Percentiles rank a stretch among this genome's conserved stretches.
These are phyloP conservation scores for Saturnispora bothae DNA, from an alignment of 805 yeast genomes.

Conservation along the genomic window DNA sequence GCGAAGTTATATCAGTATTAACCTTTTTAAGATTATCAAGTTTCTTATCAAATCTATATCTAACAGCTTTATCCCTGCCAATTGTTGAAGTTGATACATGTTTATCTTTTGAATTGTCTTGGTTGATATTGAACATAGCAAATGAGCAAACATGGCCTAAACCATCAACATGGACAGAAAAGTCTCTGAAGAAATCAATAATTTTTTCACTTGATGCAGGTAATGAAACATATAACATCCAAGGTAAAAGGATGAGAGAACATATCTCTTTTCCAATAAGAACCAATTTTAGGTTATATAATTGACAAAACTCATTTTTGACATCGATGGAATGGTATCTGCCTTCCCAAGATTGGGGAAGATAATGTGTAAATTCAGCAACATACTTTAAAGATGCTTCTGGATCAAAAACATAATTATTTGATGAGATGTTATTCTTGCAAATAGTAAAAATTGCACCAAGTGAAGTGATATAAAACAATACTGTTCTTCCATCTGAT, in stretches of 20 bases:
- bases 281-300: constrained; percentile 65
- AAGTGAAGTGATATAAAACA: constrained; percentile 79
- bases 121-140: constrained; percentile 83
- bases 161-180: constrained; percentile 85
- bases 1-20: constrained; percentile 11
- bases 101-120: constrained; percentile 30
- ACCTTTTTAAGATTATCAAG: constrained; percentile 13
- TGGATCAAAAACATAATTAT: constrained; percentile 70
- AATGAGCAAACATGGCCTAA: constrained; percentile 88
- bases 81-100: constrained; percentile 10
- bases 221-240: constrained; percentile 76
- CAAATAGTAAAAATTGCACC: constrained; percentile 86
- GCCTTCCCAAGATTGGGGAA: constrained; percentile 83
- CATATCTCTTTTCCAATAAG: constrained; percentile 68
- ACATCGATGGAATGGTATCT: constrained; percentile 76
- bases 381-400: constrained; percentile 75
- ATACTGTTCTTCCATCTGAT: constrained; percentile 65
- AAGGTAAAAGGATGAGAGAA: constrained; percentile 78
- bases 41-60: constrained; percentile 18
- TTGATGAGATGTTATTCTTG: constrained; percentile 56
- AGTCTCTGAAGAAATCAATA: constrained; percentile 85
- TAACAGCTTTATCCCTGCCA: constrained; percentile 6
- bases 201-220: constrained; percentile 66
- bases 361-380: constrained; percentile 79
- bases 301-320: constrained; percentile 67